Percentiles rank a stretch among this genome's conserved stretches.
phyloP scores from a whole-genome alignment of 2,329 filamentous ascomycete genomes.

The Exophiala oligosperma region DNA sequence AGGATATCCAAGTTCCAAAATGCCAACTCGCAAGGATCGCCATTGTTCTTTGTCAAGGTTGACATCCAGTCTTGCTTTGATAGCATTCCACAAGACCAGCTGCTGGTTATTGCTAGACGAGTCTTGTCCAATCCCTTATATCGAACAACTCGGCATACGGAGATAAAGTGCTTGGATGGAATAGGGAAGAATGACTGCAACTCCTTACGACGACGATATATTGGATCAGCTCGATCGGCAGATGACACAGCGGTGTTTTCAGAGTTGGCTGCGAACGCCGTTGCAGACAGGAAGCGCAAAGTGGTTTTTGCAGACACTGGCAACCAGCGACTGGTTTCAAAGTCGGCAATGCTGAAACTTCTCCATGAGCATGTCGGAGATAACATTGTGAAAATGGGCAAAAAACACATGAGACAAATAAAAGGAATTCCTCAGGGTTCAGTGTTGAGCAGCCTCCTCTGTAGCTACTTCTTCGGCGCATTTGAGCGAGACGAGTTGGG shows the following conservation, averaged over 20 bases:
- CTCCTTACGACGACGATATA: constrained; percentile 22
- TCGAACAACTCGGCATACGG: constrained; percentile 69
- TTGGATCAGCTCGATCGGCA: constrained; percentile 23
- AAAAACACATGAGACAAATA: constrained; percentile 84
- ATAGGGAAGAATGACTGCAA: neutral
- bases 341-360: constrained; percentile 64
- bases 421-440: constrained; percentile 92
- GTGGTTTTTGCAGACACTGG: constrained; percentile 76
- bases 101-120: constrained; percentile 65
- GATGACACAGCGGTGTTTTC: constrained; percentile 14
- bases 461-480: constrained; percentile 94
- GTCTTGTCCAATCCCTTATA: constrained; percentile 64
- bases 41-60: constrained; percentile 84
- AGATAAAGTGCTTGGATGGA: constrained; percentile 39
- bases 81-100: constrained; percentile 79
- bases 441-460: constrained; percentile 79
- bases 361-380: constrained; percentile 76
- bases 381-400: constrained; percentile 86
- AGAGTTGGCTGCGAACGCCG: constrained; percentile 20
- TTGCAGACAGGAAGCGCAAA: constrained; percentile 48
- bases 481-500: constrained; percentile 69
- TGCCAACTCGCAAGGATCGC: constrained; percentile 40
- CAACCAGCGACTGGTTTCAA: constrained; percentile 57
- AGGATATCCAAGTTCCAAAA: constrained; percentile 70
- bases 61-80: constrained; percentile 94